Evolutionary conservation across 75 land plant genomes (phyloP), one percentile per base, ranked within the genome.

Genomic region (Picea glauca): DNA sequence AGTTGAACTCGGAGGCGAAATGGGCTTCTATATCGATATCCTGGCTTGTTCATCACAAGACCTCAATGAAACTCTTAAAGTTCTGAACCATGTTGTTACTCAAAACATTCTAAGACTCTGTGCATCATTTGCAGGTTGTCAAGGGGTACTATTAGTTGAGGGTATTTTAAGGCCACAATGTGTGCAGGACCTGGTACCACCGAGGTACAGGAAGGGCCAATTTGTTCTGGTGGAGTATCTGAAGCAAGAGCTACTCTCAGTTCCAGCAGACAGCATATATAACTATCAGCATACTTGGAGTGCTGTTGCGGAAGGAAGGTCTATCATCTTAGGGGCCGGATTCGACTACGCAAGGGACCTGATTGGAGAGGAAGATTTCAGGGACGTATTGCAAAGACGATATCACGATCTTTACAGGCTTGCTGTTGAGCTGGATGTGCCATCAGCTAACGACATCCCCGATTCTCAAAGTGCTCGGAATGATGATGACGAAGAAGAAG

Each of bases 231-330:
- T 92, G 56, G 90, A 91, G 64, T 65, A 63, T 43, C 77, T 93
- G 46, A 91, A 91, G 76, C 80, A 82, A 30, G 83, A 85, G 30
- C 78, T 93, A 1, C 91, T 89, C 5, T 84, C 88, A 30, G 83
- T 90, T 74, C 86, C 91, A 0, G 94, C 91, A 60, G 91, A 91
- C 1, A 58, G 84, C 21, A 86, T 90, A 76, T 86, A 91, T 76
- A 89, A 91, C 50, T 93, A 89, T 72, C 88, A 91, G 81, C 88
- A 93, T 76, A 83, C 91, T 0, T 93, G 96, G 96, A 59, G 43
- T 58, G 31, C 81, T 38, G 83, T 84, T 11, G 62, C 43, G 17
- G 89, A 90, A n/a, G 79, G 81, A 38, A 79, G 83, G 31, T 81
- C 67, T 59, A 20, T 72, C 21, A 50, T 83, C 76, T 46, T 84